Evolutionary conservation across 2,329 filamentous ascomycete genomes (phyloP), one percentile per base, ranked within the genome.

Genomic region (Colletotrichum tofieldiae): DNA sequence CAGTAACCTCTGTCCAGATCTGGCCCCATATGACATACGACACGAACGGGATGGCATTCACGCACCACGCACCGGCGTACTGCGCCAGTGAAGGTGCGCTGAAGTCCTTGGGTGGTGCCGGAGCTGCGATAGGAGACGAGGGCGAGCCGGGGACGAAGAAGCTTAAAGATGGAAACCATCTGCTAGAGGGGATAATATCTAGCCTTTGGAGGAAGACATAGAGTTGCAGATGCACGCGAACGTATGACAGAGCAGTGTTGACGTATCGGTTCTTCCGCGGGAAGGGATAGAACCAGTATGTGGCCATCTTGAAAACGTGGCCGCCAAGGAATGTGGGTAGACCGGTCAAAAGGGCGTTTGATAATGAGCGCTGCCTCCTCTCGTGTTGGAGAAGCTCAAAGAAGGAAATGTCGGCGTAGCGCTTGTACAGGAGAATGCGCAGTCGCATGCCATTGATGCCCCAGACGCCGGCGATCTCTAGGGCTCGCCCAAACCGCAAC

Each of bases 91-190:
- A 84, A 5, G 78, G 73, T 4, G 78, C 66, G 12, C 79, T 82
- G 23, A 87, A 77, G 3, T 83, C 81, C 5, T 79, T 73, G 0
- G 83, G 82, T 0, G 83, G 79, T 2, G 85, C 84, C 2, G 87
- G 88, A 0, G 85, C 78, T 1, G 81, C 77, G 37, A 90, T 85
- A 0, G 87, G 87, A 0, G 88, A 90, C 16, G 83, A 79, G 9
- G 80, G 76, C 16, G 86, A 86, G 59, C 90, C 90, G 0, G 89
- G 89, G 23, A 91, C 76, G 74, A 90, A 90, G 77, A 86, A 91
- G 6, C 78, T 81, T 47, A 81, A 80, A 9, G 77, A 78, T 0
- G 89, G 89, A 3, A 90, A 78, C 78, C 78, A 80, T 9, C 79
- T 80, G 16, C 75, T 81, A 16, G 80, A 77, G 0, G 86, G 79